Base-by-base conservation (phyloP, 441 rosid genomes). In the Geranium incanum region DNA sequence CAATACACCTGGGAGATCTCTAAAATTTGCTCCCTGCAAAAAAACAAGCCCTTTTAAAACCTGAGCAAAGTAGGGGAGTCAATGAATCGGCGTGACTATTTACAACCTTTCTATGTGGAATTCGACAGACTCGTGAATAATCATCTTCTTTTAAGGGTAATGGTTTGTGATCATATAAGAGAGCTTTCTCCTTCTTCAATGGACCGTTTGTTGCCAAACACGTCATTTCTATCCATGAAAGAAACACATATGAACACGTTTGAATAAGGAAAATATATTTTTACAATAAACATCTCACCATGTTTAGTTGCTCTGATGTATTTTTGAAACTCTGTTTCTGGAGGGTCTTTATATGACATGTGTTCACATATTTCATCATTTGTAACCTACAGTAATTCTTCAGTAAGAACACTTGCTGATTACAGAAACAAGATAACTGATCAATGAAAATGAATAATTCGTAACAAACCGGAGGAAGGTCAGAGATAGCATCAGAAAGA, bases 1-100 rank as follows among this genome's bases (percentile, higher is more conserved):
- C 21, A 50, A 74, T 0, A 93, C 91, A 13, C 97, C 98, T 3
- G 89, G 86, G 19, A 93, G 77, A 74, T 93, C 88, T 72, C 98
- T 84, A 67, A 90, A 93, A 75, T 82, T 85, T 5, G 88, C 97
- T 21, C 88, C 88, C 98, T 91, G 48, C 68, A 66, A 36, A 67
- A 43, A 19, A 18, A 13, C 18, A 28, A 28, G 33, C 33, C 33
- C 33, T 28, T 28, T 28, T 28, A 28, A 28, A 28, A 28, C 33
- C 33, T 28, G 1, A 28, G 33, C 33, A 28, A 28, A 28, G 33
- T 2, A 28, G 33, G 33, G 33, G 33, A 28, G 21, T 21, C 21
- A 21, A 28, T 28, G 33, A 28, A 28, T 28, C 33, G 33, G 33
- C 33, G 33, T 28, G 33, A 28, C 33, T 28, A 28, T 4, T 19